Evolutionary conservation across 192 early-diverging fungal species (phyloP), one percentile per base, ranked within the genome.

Genomic region (Mortierella antarctica): DNA sequence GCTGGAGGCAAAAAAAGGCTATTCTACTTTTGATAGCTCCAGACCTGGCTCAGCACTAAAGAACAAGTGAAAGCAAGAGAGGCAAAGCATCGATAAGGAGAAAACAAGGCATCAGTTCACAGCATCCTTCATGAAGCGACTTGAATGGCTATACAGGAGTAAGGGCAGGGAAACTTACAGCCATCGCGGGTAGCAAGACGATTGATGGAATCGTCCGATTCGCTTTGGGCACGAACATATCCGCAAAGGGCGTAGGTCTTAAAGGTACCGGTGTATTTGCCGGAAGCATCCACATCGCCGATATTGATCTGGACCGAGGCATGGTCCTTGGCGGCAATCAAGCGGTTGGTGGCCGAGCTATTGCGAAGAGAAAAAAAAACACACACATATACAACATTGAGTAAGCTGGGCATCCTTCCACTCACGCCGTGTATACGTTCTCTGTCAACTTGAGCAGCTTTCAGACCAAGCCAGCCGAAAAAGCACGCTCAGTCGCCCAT

Each of bases 281-380:
- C 96, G 58, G 87, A 88, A 61, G 90, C 94, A 82, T 98, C 92
- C 63, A 98, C 96, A 71, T 96, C 95, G 69, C 87, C 96, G 81
- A 98, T 86, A 93, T 96, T 98, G 91, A 99, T 90, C 88, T 98
- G 98, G 87, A 99, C 94, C 42, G 96, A 92, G 58, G 97, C 93
- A 90, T 99, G 98, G 89, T 99, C 98, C 92, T 98, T 98, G 89
- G 98, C 93, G 76, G 88, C 92, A 86, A 99, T 98, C 64, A 99
- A 91, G 83, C 98, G 96, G 89, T 95, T 95, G 82, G 97, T 99
- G 86, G 96, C 97, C 57, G 96, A 96, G 95, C 94, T 93, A 78
- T 62, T 9, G 8, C 54, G 20, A 8, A 51, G 44, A 11, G 23
- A 39, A n/a, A 4, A 51, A 23, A 8, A 10, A 10, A 15, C 45